Conservation (phyloP, 1,139 yeast species). For the Ogataea hybrid region DNA sequence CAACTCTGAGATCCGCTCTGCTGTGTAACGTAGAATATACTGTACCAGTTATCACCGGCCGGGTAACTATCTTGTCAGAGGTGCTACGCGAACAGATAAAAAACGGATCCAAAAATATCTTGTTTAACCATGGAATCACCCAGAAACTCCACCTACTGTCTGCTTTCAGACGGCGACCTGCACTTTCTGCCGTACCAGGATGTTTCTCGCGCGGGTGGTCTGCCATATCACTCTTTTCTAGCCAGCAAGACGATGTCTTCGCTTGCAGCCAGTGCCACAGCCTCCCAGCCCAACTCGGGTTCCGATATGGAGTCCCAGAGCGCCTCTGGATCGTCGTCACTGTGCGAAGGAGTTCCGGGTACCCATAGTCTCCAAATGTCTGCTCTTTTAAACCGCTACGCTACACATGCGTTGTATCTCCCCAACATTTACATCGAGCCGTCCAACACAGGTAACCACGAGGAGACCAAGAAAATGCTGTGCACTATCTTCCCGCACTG, state of each 20-base stretch:
- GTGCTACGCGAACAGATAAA: slow-evolving; percentile 4
- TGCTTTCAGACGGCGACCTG: slow-evolving; percentile 30
- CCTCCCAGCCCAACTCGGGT: slow-evolving; percentile 9
- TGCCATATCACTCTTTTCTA: slow-evolving; percentile 14
- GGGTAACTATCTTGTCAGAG: slow-evolving; percentile 3
- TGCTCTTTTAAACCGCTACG: slow-evolving; percentile 24
- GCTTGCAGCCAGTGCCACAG: slow-evolving; percentile 14
- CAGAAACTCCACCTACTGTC: slow-evolving; percentile 24
- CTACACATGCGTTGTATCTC: slow-evolving; percentile 32
- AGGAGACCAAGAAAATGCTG: slow-evolving; percentile 23
- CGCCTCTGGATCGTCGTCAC: slow-evolving; percentile 20
- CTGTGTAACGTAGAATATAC: slow-evolving; percentile 4
- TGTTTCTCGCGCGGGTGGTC: slow-evolving; percentile 3
- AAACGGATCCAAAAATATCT: slow-evolving; percentile 1
- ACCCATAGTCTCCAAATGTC: slow-evolving; percentile 12
- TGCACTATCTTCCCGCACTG: slow-evolving; percentile 31
- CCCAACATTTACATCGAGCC: slow-evolving; percentile 29
- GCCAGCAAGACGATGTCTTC: slow-evolving; percentile 18
- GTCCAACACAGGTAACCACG: slow-evolving; percentile 18
- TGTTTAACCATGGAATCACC: slow-evolving; percentile 1
- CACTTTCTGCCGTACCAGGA: slow-evolving; percentile 28
- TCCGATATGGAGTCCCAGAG: slow-evolving; percentile 15
- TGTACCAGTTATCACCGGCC: not conserved
- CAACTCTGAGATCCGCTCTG: not conserved
- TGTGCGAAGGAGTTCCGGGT: slow-evolving; percentile 1